Base-by-base conservation (phyloP, 163 green algal genomes). In the Scenedesmus sp. region DNA sequence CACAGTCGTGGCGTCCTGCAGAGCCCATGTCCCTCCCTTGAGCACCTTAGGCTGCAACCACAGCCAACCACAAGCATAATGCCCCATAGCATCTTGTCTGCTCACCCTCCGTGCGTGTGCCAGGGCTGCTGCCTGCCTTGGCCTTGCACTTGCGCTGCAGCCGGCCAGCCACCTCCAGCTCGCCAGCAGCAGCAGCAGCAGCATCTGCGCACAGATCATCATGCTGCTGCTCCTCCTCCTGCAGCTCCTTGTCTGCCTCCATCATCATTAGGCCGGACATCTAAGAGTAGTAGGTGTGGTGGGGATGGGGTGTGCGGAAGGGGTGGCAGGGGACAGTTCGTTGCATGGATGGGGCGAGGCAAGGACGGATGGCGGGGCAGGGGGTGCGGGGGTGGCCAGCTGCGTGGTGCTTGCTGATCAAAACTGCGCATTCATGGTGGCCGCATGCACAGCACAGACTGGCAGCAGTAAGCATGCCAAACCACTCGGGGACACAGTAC, bases 201-300 rank as follows among this genome's bases (percentile, higher is more conserved):
- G 30, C 80, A 85, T 22, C 44, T 2, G 40, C 35, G 10, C 5
- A 46, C 20, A 49, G n/a, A 46, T 70, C 13, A 33, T 37, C 30
- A 7, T 33, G 79, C 81, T 86, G 49, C 81, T 85, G 24, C 24
- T 46, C 9, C 43, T 85, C 44, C 22, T 44, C 24, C 26, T 86
- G 46, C 46, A 73, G 49, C 22, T 44, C n/a, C 9, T 70, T n/a
- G 13, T 73, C 81, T 22, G 40, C 46, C 22, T 72, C 81, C 81
- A 86, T 86, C 81, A 51, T 86, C 46, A 73, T 72, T 0, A 46
- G 65, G 30, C 65, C 65, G 40, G 65, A 76, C 46, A 56, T 86
- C 81, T 86, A 49, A 15, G 0, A 33, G 53, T n/a, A 59, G 13
- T 20, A 59, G 51, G 3, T 40, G 49, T 35, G 33, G 81, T 49